Conservation (phyloP, 2,329 filamentous ascomycete genomes). For the Gaeumannomyces sp. region DNA sequence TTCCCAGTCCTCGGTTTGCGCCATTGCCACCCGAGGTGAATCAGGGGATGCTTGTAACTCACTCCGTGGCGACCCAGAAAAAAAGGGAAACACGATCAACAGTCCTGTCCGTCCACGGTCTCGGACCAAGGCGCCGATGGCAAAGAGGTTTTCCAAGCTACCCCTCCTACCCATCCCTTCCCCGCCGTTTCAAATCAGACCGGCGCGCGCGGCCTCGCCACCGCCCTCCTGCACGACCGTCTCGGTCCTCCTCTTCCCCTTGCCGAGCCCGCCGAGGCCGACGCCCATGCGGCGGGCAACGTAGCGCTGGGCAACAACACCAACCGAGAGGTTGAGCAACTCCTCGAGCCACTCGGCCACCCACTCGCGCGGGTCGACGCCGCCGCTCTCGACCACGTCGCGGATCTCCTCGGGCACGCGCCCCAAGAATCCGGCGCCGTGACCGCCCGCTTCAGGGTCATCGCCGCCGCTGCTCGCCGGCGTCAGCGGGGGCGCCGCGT, state of each 20-base stretch:
- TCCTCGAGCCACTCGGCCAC: constrained; percentile 97
- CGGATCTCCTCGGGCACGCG: constrained; percentile 75
- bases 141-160: not conserved
- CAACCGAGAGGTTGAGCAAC: constrained; percentile 67
- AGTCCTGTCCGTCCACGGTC: too few relatives aligned
- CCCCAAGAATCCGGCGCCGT: constrained; percentile 24
- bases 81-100: too few relatives aligned
- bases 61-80: too few relatives aligned
- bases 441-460: constrained; percentile 19
- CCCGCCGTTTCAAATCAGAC: constrained; percentile 34
- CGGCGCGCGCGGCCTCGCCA: constrained; percentile 55
- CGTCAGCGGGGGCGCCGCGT: constrained; percentile 58
- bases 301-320: constrained; percentile 88
- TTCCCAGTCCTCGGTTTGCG: too few relatives aligned
- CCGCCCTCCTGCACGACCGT: constrained; percentile 49
- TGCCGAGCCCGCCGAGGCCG: constrained; percentile 65
- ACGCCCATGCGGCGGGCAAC: constrained; percentile 95
- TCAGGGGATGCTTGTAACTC: too few relatives aligned
- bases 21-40: too few relatives aligned
- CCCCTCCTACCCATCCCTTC: too few relatives aligned
- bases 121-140: too few relatives aligned
- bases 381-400: constrained; percentile 69
- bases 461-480: constrained; percentile 37
- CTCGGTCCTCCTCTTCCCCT: constrained; percentile 55
- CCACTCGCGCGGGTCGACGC: constrained; percentile 92